phyloP scores from a whole-genome alignment of 441 rosid genomes.

The Erodium moschatum region DNA sequence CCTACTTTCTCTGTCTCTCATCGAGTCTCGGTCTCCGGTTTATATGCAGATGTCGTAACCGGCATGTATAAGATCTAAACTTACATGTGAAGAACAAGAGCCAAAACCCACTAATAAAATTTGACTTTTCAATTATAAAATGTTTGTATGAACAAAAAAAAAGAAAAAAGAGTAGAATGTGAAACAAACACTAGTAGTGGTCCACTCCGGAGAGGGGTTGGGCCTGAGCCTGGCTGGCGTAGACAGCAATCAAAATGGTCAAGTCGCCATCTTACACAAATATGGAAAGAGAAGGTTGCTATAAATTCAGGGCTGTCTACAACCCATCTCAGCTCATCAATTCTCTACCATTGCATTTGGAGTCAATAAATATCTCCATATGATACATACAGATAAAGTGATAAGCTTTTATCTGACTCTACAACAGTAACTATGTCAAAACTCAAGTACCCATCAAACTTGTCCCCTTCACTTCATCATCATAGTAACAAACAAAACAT shows the following conservation, averaged over 20 bases:
- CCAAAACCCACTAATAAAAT: no score
- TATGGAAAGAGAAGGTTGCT: conserved; percentile 22
- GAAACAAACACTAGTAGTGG: conserved; percentile 29
- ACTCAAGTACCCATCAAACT: not conserved
- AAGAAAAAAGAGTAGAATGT: no score
- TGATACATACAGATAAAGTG: not conserved
- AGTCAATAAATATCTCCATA: conserved; percentile 3
- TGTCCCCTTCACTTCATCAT: conserved; percentile 1
- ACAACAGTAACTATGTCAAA: not conserved
- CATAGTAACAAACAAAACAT: conserved; percentile 6
- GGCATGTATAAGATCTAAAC: no score
- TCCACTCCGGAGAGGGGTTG: conserved; percentile 18
- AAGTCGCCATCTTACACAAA: conserved; percentile 41
- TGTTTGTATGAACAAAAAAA: no score
- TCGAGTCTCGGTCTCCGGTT: no score
- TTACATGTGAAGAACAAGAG: no score
- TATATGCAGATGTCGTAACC: no score
- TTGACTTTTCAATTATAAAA: no score
- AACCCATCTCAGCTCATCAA: conserved; percentile 4
- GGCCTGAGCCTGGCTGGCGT: conserved; percentile 2
- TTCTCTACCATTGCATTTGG: not conserved
- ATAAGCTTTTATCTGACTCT: conserved; percentile 6
- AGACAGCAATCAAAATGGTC: conserved; percentile 23
- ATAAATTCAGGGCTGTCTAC: conserved; percentile 11
- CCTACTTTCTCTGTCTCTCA: no score